These are phyloP conservation scores for Zasmidium angulare DNA, from an alignment of 2,329 filamentous ascomycete species.

Conservation along the genomic window DNA sequence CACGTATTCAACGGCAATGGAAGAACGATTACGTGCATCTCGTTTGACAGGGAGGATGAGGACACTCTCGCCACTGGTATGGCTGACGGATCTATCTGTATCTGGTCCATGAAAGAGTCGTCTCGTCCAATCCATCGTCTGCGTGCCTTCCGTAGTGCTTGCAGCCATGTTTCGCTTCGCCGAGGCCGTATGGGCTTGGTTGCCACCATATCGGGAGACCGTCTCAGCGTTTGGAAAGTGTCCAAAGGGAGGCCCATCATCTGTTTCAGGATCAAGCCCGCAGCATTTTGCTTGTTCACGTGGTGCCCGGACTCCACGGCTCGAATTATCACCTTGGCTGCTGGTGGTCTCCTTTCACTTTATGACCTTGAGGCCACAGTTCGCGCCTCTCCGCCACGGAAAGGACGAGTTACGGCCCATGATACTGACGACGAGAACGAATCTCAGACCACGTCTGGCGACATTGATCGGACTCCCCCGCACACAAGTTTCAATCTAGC, in stretches of 20 bases:
- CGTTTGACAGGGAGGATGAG: slow-evolving; percentile 17
- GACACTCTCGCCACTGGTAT: slow-evolving; percentile 21
- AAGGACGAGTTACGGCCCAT: neutral
- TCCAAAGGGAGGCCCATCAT: neutral
- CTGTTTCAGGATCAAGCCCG: neutral
- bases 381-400: neutral
- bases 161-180: slow-evolving; percentile 17
- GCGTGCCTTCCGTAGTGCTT: slow-evolving; percentile 18
- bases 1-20: slow-evolving; percentile 23
- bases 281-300: neutral
- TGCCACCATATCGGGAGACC: slow-evolving; percentile 13
- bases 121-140: slow-evolving; percentile 19
- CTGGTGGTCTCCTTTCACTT: neutral
- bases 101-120: slow-evolving; percentile 23
- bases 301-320: neutral
- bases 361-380: neutral
- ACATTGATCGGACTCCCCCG: neutral
- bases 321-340: neutral
- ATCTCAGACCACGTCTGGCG: neutral
- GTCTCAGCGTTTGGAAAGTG: slow-evolving; percentile 14
- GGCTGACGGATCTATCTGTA: slow-evolving; percentile 23
- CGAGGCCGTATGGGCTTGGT: slow-evolving; percentile 11
- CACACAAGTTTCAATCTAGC: slow-evolving; percentile 11
- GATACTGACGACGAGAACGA: neutral
- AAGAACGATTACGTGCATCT: slow-evolving; percentile 20